These are phyloP conservation scores for Letharia columbiana DNA, from an alignment of 495 filamentous ascomycete genomes.

Conservation along the genomic window DNA sequence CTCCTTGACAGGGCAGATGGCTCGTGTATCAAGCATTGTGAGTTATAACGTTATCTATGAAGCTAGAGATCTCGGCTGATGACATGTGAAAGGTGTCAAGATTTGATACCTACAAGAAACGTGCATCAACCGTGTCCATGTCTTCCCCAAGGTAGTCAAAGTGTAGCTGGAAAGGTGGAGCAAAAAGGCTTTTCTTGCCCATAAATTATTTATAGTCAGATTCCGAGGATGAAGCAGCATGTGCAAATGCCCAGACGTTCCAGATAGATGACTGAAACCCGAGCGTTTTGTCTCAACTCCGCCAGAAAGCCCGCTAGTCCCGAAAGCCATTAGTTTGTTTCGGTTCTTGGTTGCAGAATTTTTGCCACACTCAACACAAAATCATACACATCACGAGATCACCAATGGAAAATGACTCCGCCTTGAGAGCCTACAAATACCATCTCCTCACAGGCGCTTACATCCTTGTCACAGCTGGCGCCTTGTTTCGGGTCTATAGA, in stretches of 20 bases:
- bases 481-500: conserved; percentile 6
- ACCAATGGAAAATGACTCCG: not conserved
- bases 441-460: conserved; percentile 1
- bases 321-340: no score
- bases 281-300: no score
- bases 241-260: no score
- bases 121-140: no score
- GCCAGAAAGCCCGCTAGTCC: no score
- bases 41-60: not conserved
- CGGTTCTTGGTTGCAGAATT: not conserved
- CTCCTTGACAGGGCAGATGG: not conserved
- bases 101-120: not conserved
- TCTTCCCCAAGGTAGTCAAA: no score
- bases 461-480: conserved; percentile 4
- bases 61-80: not conserved
- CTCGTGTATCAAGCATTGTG: not conserved
- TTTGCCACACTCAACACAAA: not conserved
- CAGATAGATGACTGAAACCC: no score
- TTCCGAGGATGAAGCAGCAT: no score
- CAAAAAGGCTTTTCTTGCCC: no score
- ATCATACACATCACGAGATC: not conserved
- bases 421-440: conserved; percentile 1
- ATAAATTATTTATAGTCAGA: no score
- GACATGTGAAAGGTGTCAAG: not conserved
- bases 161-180: no score